Conservation (phyloP, 306 rosid species). For the Quillaja saponaria region DNA sequence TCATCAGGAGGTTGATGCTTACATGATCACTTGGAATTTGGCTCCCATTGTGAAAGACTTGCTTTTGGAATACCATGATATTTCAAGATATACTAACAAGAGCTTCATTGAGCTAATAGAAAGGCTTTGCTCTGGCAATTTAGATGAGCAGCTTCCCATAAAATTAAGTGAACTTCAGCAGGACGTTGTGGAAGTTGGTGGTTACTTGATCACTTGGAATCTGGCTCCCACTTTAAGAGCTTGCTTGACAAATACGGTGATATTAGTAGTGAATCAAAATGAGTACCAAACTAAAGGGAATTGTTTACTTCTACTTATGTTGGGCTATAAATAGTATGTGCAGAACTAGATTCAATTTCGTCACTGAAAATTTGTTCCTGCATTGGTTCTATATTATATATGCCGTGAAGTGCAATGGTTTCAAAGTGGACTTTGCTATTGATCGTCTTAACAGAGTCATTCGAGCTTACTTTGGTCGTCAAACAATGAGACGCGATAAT, state of each 20-base stretch:
- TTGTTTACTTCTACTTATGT: not conserved
- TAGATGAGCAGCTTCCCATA: not conserved
- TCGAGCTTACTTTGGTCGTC: no score
- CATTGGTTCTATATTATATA: no score
- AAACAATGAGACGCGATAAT: no score
- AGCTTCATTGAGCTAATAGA: not conserved
- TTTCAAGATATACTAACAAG: not conserved
- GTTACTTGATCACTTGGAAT: not conserved
- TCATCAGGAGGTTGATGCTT: no score
- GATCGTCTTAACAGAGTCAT: no score
- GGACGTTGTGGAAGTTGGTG: not conserved
- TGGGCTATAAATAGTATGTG: not conserved
- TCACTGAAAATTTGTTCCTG: no score
- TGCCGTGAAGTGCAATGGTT: no score
- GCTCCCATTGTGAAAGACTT: no score
- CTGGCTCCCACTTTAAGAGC: not conserved
- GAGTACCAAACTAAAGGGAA: not conserved
- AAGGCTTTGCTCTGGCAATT: not conserved
- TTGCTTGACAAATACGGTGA: conserved; percentile 6
- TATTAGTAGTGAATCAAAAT: not conserved
- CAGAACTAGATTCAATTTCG: no score
- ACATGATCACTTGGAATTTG: no score
- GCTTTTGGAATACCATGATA: no score
- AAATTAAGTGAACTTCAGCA: not conserved
- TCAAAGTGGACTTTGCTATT: no score